Base-by-base conservation (phyloP, 305 asterid species). In the Fraxinus xanthoxyloides region DNA sequence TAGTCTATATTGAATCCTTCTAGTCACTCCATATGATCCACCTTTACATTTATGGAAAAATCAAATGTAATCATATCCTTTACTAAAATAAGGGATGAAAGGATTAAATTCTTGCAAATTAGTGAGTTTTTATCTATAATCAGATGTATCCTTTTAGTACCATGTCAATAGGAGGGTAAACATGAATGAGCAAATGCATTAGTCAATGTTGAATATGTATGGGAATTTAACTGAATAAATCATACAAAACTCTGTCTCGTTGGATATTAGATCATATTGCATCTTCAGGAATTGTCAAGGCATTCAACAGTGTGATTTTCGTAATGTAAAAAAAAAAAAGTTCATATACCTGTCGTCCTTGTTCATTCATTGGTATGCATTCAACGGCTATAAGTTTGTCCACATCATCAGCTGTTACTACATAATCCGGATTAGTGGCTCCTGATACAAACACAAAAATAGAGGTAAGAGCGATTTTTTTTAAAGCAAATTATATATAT, bases 311-410 rank as follows among this genome's bases (percentile, higher is more conserved):
- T 51, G 21, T 32, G 26, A 8, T 19, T 34, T 43, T 23, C 17
- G 1, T 72, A 32, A 72, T 34, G 48, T 31, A 32, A 21, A 26
- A 59, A 35, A 36, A 36, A 10, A 46, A 38, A 56, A 38, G 48
- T 54, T 28, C 34, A 63, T 28, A 78, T 79, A 97, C 99, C 95
- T 92, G 98, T 80, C 89, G 89, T 79, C 99, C 99, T 84, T 91
- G 93, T 30, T 97, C 98, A 85, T 97, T 97, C 99, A 97, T 95
- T 7, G 99, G 99, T 86, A 95, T 95, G 90, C 99, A 97, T 89
- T 95, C 98, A 78, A 97, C 99, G 85, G 99, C 98, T 81, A 97
- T 92, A 80, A 92, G 86, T 86, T 92, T 92, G 88, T 97, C 98
- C 59, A 97, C 93, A 76, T 97, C 99, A 87, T 97, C 99, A 81